Conservation (phyloP, 345 rosid species). For the Syzygium jambos region DNA sequence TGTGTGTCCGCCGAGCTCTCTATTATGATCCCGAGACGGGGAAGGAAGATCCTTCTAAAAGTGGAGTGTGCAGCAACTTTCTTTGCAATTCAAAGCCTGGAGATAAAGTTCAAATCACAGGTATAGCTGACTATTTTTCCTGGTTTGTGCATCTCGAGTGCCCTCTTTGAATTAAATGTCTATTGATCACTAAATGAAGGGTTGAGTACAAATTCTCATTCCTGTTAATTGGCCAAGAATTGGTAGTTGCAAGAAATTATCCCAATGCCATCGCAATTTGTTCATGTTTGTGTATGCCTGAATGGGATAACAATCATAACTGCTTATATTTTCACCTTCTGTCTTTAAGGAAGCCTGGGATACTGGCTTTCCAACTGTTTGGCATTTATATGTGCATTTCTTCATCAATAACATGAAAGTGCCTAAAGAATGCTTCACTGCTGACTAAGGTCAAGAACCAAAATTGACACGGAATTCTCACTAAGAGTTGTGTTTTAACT, state of each 20-base stretch:
- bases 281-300: not conserved
- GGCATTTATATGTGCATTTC: not conserved
- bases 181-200: not conserved
- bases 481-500: not conserved
- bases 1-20: constrained; percentile 96
- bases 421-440: not conserved
- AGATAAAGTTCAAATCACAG: constrained; percentile 79
- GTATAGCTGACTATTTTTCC: constrained; percentile 19
- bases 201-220: not conserved
- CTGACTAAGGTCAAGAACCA: not conserved
- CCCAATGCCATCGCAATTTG: not conserved
- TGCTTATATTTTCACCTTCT: not conserved
- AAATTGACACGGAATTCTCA: not conserved
- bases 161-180: not conserved
- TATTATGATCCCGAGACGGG: constrained; percentile 92
- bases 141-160: not conserved
- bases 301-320: not conserved
- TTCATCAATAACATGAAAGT: not conserved
- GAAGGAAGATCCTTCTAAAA: constrained; percentile 86
- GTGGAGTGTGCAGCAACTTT: constrained; percentile 87
- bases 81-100: constrained; percentile 91
- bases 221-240: not conserved
- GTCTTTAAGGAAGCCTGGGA: not conserved
- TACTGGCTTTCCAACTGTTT: not conserved
- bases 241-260: not conserved